Base-by-base conservation (phyloP, 1,139 yeast species). In the Lodderomyces orthopsilosis region DNA sequence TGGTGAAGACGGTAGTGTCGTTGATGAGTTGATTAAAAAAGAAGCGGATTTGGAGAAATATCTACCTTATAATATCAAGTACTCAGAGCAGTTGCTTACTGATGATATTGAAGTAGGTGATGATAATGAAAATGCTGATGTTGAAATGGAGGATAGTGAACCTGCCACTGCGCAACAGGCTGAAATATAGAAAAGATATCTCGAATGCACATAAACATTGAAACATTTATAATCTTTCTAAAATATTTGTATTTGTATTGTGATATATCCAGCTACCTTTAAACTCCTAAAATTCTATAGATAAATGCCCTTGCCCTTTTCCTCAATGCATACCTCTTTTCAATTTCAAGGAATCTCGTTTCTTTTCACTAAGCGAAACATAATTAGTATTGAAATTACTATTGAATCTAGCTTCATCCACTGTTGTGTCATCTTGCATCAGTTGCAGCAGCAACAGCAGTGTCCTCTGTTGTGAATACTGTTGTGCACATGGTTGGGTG, bases 301-400 rank as follows among this genome's bases (percentile, higher is more conserved):
- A 28, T 17, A n/a, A 28, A 28, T 10, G n/a, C n/a, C 17, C 7
- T 17, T 28, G 5, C 32, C 18, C 9, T 12, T 14, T 15, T 10
- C n/a, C 8, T 53, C 56, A 73, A 51, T 65, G 75, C 28, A 73
- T 73, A 28, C 78, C 78, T 57, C 78, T 62, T 52, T 73, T 73
- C 60, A 73, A 57, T 51, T 72, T 73, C 49, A 73, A 63, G 21
- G 75, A 68, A 45, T 73, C 78, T 47, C 78, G 61, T 59, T 73
- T 73, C 58, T 71, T 73, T 46, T 73, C 77, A 53, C 75, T 70
- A 45, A 72, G 59, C 41, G 68, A 66, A 38, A 48, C 47, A 37
- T 44, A 30, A 15, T 30, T 30, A 13, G 34, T 30, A 30, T 30
- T 30, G 34, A 30, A 30, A 15, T 30, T 30, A 9, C 34, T 30